Conservation (phyloP, 768 basidiomycete species). For the Kondoa malvinella region DNA sequence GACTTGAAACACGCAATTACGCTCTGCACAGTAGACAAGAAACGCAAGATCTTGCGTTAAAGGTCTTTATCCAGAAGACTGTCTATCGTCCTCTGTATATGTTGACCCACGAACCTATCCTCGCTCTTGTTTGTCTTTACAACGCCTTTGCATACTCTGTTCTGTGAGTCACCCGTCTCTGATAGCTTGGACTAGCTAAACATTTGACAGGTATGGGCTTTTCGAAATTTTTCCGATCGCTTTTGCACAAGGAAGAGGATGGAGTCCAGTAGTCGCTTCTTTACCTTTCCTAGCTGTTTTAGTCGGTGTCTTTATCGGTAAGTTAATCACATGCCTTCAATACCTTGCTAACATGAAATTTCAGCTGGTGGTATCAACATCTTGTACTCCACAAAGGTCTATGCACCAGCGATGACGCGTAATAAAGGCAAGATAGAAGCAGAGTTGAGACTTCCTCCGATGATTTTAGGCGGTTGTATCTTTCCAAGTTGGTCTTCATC, state of each 20-base stretch:
- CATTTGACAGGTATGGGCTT: constrained; percentile 12
- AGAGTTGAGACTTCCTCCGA: constrained; percentile 31
- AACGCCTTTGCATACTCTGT: constrained; percentile 19
- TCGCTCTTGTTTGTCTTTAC: constrained; percentile 25
- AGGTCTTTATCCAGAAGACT: constrained; percentile 30
- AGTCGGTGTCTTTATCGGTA: constrained; percentile 30
- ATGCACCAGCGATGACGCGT: constrained; percentile 23
- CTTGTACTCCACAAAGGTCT: constrained; percentile 26
- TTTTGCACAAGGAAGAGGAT: constrained; percentile 29
- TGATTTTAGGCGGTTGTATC: constrained; percentile 31
- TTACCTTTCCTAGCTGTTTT: constrained; percentile 31
- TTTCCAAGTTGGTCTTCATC: too few species aligned
- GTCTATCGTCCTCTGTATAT: constrained; percentile 28
- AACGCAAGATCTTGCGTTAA: constrained; percentile 26
- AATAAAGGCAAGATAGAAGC: constrained; percentile 28
- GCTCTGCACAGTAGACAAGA: constrained; percentile 30
- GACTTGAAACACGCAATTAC: constrained; percentile 29
- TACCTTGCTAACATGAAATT: too few species aligned
- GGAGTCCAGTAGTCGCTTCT: constrained; percentile 26
- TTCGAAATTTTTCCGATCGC: constrained; percentile 29
- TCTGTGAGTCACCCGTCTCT: constrained; percentile 7
- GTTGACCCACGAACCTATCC: constrained; percentile 30
- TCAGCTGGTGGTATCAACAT: constrained; percentile 30
- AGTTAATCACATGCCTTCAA: too few species aligned
- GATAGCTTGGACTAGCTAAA: neutral